Evolutionary conservation across 371 early-diverging fungal species (phyloP).

Genomic region (Funneliformis caledonium): DNA sequence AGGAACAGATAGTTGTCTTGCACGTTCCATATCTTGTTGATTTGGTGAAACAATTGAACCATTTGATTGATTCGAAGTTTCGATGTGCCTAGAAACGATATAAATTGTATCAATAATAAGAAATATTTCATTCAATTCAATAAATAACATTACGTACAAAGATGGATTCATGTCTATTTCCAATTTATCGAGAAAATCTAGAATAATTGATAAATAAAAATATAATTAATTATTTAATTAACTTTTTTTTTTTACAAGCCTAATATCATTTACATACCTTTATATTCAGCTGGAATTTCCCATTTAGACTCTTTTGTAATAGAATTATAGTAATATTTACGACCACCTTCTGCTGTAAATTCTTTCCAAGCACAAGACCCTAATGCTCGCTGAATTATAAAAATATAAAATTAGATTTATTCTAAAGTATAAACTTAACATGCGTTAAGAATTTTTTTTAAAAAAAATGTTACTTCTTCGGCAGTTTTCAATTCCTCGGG

Average conservation of each 20-base stretch:
- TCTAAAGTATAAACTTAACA: not conserved
- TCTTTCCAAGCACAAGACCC: constrained; percentile 85
- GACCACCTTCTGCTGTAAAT: constrained; percentile 80
- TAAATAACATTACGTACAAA: not conserved
- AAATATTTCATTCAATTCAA: not conserved
- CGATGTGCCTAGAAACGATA: not conserved
- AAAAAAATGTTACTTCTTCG: constrained; percentile 63
- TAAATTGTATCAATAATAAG: not conserved
- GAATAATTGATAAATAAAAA: not conserved
- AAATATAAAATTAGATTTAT: not conserved
- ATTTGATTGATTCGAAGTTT: constrained; percentile 4
- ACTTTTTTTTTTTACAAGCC: not conserved
- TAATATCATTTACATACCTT: constrained; percentile 51
- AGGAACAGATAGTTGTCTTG: constrained; percentile 24
- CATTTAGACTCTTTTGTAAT: constrained; percentile 85
- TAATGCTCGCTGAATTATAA: constrained; percentile 58
- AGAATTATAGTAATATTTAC: constrained; percentile 88
- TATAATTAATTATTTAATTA: constrained; percentile 35
- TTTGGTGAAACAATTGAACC: not conserved
- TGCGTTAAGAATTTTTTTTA: not conserved
- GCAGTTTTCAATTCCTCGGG: constrained; percentile 89
- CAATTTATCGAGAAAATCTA: constrained; percentile 40
- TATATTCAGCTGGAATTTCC: constrained; percentile 82
- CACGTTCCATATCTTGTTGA: constrained; percentile 36
- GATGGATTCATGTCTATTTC: constrained; percentile 27